phyloP scores from a whole-genome alignment of 768 basidiomycete genomes.

The Tulasnella sp. region DNA sequence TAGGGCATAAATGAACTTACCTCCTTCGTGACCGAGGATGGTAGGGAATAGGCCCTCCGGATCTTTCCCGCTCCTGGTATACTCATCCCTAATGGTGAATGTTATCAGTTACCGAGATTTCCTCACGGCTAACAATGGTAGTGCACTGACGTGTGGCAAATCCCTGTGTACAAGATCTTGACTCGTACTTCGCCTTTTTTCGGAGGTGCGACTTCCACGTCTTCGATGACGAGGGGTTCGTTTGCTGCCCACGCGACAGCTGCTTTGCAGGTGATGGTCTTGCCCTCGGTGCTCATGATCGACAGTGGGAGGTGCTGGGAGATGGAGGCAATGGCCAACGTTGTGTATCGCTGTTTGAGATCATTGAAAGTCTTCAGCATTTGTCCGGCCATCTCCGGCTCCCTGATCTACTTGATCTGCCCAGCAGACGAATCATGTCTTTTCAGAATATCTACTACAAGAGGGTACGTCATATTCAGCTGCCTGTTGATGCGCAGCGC shows the following conservation, averaged over 20 bases:
- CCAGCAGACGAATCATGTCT: conserved; percentile 40
- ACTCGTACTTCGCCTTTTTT: conserved; percentile 85
- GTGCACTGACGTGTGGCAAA: conserved; percentile 69
- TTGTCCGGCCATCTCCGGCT: conserved; percentile 5
- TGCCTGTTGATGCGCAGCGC: background rate
- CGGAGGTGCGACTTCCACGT: conserved; percentile 90
- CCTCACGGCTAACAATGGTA: background rate
- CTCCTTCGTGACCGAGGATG: conserved; percentile 92
- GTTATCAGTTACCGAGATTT: background rate
- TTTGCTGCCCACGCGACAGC: conserved; percentile 94
- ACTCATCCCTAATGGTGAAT: conserved; percentile 50
- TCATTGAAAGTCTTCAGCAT: background rate
- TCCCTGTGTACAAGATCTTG: conserved; percentile 83
- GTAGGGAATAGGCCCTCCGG: conserved; percentile 90
- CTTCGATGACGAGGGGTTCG: conserved; percentile 74
- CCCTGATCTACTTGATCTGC: background rate
- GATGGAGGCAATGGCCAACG: background rate
- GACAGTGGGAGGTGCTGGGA: background rate
- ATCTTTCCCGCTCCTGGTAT: conserved; percentile 91
- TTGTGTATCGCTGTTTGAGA: background rate
- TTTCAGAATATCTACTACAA: conserved; percentile 46
- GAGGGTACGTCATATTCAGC: conserved; percentile 8
- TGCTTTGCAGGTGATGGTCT: conserved; percentile 73
- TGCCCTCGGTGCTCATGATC: background rate
- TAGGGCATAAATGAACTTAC: conserved; percentile 52